Evolutionary conservation across 2,329 filamentous ascomycete genomes (phyloP), one percentile per base, ranked within the genome.

Genomic region (Immersiporthe knoxdaviesiana): DNA sequence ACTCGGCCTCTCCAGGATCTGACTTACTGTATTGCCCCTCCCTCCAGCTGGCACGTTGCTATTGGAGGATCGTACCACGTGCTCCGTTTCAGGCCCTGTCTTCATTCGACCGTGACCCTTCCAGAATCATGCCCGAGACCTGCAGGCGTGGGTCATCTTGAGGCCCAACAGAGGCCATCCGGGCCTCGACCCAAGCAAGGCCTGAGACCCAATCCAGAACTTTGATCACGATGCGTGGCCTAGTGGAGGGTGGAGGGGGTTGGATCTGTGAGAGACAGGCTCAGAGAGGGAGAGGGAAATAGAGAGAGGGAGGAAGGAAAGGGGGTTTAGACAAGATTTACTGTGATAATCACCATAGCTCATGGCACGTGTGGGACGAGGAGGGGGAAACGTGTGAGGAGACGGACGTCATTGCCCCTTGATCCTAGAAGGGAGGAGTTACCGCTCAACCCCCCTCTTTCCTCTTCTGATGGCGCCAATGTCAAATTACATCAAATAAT

Each of bases 61-160:
- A 65, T 65, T 65, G 63, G 63, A 65, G 63, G 63, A 56, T 37
- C 3, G 2, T 10, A 58, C 52, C 32, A 65, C 63, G 52, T 52
- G 63, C 35, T 58, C 62, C 35, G 63, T 58, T 58, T 65, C 63
- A 65, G 50, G 52, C 35, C 63, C 24, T 58, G 52, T 41, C 35
- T 16, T 11, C 32, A 39, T 65, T 58, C 52, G 63, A 58, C 63
- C 11, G 11, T 54, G 52, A 44, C 50, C 27, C 63, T 58, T 65
- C 32, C 35, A 41, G 18, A 35, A 5, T 44, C 37, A 44, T 63
- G 61, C 61, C 61, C 61, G 47, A 63, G 24, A 47, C 18, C 27
- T 14, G n/a, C 35, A 44, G 59, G 35, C 59, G 59, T 62, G 59
- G 59, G 59, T 39, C 61, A 5, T 27, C 18, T 63, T 63, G 61